Conservation (phyloP, 495 filamentous ascomycete species). For the Neurospora tetraspora region DNA sequence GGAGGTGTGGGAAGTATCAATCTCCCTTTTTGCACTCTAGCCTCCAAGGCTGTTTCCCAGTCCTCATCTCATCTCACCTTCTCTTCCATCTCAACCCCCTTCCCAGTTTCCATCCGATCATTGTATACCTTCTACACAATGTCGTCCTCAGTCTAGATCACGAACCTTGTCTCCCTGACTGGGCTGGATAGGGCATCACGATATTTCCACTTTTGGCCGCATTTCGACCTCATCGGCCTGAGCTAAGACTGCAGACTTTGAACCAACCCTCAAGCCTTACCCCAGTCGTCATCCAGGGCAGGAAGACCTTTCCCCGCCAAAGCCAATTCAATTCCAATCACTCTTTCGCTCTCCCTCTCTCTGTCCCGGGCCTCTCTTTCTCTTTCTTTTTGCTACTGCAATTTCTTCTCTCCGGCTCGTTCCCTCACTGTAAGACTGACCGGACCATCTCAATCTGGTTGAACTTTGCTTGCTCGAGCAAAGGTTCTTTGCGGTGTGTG, state of each 20-base stretch:
- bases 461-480: background rate
- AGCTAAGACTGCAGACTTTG: background rate
- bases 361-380: background rate
- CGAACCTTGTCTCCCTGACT: background rate
- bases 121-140: background rate
- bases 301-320: background rate
- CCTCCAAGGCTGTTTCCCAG: background rate
- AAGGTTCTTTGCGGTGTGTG: background rate
- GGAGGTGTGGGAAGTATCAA: background rate
- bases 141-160: background rate
- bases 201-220: background rate
- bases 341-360: background rate
- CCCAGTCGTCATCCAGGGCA: background rate
- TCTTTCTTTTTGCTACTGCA: background rate
- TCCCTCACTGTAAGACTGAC: background rate
- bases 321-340: background rate
- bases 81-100: background rate
- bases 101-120: background rate
- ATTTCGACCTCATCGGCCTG: background rate
- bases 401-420: background rate
- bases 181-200: background rate
- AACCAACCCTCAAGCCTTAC: background rate
- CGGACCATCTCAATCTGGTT: background rate
- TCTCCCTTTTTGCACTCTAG: background rate
- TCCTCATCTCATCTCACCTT: background rate